These are phyloP conservation scores for Hypoxylon rubiginosum DNA, from an alignment of 2,329 filamentous ascomycete species.

Conservation along the genomic window DNA sequence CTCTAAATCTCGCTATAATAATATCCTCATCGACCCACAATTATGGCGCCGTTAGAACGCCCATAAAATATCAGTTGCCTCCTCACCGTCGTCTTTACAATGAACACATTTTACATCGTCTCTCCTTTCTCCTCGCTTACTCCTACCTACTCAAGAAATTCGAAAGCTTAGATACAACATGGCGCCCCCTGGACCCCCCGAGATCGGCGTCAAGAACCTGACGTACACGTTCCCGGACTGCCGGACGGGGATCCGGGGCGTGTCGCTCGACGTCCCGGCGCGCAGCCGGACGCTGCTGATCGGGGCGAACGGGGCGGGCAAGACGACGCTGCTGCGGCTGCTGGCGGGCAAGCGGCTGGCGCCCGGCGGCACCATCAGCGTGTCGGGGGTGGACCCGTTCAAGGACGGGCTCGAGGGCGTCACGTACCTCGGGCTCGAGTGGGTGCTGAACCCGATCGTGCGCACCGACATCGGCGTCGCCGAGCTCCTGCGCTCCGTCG, in stretches of 20 bases:
- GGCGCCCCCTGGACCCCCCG: constrained; percentile 58
- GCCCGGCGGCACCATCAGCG: constrained; percentile 78
- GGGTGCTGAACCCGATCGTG: constrained; percentile 97
- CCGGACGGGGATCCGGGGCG: constrained; percentile 79
- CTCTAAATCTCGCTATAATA: constrained; percentile 15
- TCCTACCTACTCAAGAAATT: background rate
- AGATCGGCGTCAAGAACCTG: constrained; percentile 80
- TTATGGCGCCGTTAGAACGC: constrained; percentile 15
- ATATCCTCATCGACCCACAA: constrained; percentile 29
- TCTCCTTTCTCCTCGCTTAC: background rate
- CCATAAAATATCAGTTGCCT: constrained; percentile 28
- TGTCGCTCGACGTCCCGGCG: constrained; percentile 82
- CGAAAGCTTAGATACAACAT: constrained; percentile 14
- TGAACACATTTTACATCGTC: background rate
- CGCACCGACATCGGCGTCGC: constrained; percentile 93
- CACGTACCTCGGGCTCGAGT: constrained; percentile 96
- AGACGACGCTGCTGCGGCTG: constrained; percentile 95
- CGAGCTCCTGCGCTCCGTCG: constrained; percentile 86
- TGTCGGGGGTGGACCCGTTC: constrained; percentile 92
- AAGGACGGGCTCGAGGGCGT: constrained; percentile 90
- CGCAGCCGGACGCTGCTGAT: constrained; percentile 91
- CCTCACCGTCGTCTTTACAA: background rate
- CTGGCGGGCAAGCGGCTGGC: constrained; percentile 95
- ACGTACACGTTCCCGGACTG: constrained; percentile 92
- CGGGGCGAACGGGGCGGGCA: constrained; percentile 96